Percentiles rank a stretch among this genome's conserved stretches.
phyloP scores from a whole-genome alignment of 2,329 filamentous ascomycete species.

The Pestalotiopsis fici region DNA sequence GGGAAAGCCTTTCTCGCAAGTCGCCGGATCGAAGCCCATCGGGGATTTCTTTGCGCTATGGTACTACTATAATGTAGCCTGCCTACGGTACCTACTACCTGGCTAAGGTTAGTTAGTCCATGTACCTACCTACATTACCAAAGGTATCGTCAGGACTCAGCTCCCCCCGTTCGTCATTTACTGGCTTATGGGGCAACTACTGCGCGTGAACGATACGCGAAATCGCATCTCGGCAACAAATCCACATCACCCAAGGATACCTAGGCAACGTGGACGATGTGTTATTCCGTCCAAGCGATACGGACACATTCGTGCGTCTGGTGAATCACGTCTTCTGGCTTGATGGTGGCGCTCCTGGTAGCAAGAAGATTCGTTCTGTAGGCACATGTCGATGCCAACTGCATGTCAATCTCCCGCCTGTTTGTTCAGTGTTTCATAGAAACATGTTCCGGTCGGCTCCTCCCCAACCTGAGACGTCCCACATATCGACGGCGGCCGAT shows the following conservation, averaged over 20 bases:
- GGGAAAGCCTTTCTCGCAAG: not conserved
- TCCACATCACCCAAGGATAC: not conserved
- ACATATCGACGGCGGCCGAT: not conserved
- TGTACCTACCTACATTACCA: too few species aligned
- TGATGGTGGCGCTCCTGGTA: not conserved
- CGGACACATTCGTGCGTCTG: not conserved
- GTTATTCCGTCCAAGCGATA: not conserved
- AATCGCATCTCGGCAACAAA: not conserved
- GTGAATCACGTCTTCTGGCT: not conserved
- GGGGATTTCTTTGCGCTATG: not conserved
- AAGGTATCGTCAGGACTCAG: not conserved
- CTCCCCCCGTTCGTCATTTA: not conserved
- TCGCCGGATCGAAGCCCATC: not conserved
- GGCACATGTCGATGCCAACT: not conserved
- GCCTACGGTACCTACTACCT: not conserved
- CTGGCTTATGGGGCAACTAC: not conserved
- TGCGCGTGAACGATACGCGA: not conserved
- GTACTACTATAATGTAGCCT: not conserved
- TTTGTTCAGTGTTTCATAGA: constrained; percentile 7
- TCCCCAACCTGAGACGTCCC: constrained; percentile 8
- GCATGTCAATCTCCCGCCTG: not conserved
- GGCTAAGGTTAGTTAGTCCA: too few species aligned
- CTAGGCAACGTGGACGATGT: not conserved
- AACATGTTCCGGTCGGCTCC: not conserved
- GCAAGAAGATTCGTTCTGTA: not conserved